A percentile compares a stretch with the other conserved stretches of the same genome.
These are phyloP conservation scores for Geotrichum bryndzae DNA, from an alignment of 1,139 yeast species.

Conservation along the genomic window DNA sequence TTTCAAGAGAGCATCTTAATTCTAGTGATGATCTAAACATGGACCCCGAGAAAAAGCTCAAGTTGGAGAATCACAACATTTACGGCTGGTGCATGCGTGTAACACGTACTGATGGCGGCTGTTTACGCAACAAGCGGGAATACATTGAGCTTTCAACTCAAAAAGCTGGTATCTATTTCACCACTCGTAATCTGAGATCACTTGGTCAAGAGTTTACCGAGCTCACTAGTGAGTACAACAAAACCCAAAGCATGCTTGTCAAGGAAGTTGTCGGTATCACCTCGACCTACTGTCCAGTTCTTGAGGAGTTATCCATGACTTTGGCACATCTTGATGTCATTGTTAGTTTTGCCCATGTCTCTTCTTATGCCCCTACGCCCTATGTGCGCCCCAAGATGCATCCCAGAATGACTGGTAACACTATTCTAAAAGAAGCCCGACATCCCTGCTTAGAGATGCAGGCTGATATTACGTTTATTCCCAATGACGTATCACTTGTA, in stretches of 20 bases:
- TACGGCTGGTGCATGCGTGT: conserved; percentile 94
- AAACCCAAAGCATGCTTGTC: conserved; percentile 70
- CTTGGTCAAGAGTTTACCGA: conserved; percentile 55
- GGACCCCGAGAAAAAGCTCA: conserved; percentile 81
- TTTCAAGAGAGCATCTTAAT: conserved; percentile 54
- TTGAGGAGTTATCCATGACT: conserved; percentile 57
- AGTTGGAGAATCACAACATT: conserved; percentile 75
- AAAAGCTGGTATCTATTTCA: conserved; percentile 90
- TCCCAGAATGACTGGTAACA: conserved; percentile 47
- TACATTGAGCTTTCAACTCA: conserved; percentile 82
- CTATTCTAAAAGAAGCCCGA: conserved; percentile 64
- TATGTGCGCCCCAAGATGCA: conserved; percentile 68
- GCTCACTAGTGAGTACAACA: conserved; percentile 60
- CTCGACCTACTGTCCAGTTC: conserved; percentile 70
- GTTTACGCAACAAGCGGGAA: conserved; percentile 54
- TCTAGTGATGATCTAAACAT: conserved; percentile 71
- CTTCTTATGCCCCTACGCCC: conserved; percentile 77
- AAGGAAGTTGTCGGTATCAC: conserved; percentile 76
- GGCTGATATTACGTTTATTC: conserved; percentile 78
- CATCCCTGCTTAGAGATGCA: conserved; percentile 94
- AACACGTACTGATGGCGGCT: conserved; percentile 81
- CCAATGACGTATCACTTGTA: conserved; percentile 67
- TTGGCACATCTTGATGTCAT: conserved; percentile 79
- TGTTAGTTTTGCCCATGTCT: conserved; percentile 76
- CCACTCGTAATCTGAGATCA: conserved; percentile 58